phyloP scores from a whole-genome alignment of 1,284 basidiomycete species.

The Cystobasidium slooffiae region DNA sequence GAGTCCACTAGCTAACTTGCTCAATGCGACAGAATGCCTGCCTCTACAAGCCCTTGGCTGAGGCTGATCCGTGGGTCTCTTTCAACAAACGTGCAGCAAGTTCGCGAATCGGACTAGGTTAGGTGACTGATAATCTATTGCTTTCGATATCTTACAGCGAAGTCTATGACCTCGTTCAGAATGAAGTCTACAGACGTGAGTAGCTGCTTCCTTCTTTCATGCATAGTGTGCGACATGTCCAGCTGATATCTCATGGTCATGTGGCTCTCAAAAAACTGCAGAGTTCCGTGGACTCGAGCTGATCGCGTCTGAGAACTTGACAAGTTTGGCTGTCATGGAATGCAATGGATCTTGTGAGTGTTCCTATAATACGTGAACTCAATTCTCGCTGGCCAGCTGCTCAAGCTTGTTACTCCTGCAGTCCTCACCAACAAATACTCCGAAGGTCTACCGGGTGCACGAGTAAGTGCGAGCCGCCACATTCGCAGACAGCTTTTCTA shows the following conservation, averaged over 20 bases:
- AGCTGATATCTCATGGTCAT: neutral
- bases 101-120: neutral
- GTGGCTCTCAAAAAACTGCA: slow-evolving; percentile 50
- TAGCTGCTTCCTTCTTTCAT: neutral
- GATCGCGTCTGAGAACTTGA: slow-evolving; percentile 96
- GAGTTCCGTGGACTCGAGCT: slow-evolving; percentile 97
- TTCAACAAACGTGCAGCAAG: too few relatives aligned
- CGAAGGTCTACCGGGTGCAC: slow-evolving; percentile 70
- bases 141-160: slow-evolving; percentile 76
- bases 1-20: neutral
- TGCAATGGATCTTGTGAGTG: slow-evolving; percentile 76
- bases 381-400: neutral
- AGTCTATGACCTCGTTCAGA: slow-evolving; percentile 96
- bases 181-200: slow-evolving; percentile 80
- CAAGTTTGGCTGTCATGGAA: slow-evolving; percentile 91
- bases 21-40: slow-evolving; percentile 53
- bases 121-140: neutral
- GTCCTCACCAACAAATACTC: slow-evolving; percentile 55
- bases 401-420: neutral
- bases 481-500: neutral
- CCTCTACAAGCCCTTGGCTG: slow-evolving; percentile 82
- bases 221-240: neutral
- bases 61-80: slow-evolving; percentile 74
- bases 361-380: neutral
- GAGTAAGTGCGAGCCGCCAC: slow-evolving; percentile 81